These are phyloP conservation scores for Colletotrichum spaethianum DNA, from an alignment of 2,329 filamentous ascomycete species.

Conservation along the genomic window DNA sequence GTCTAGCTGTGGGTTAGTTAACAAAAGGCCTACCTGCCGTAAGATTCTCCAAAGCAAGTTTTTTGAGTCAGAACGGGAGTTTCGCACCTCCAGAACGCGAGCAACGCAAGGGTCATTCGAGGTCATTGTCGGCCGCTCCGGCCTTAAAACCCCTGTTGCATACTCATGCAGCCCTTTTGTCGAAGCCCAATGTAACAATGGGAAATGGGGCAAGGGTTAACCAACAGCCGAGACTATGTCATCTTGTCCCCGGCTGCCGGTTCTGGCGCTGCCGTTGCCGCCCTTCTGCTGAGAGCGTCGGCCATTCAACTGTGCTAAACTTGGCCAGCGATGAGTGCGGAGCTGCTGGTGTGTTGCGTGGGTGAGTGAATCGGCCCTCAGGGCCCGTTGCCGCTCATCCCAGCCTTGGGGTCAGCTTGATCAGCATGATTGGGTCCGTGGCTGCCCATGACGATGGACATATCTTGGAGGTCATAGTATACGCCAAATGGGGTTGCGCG, in stretches of 20 bases:
- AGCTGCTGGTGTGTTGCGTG: conserved; percentile 17
- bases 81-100: neutral
- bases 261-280: neutral
- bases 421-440: conserved; percentile 17
- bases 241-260: conserved; percentile 24
- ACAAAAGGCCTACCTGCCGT: conserved; percentile 24
- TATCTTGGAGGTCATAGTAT: neutral
- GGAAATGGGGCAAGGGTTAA: conserved; percentile 1
- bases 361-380: neutral
- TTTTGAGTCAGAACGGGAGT: neutral
- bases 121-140: conserved; percentile 31
- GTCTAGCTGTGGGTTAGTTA: conserved; percentile 6
- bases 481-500: conserved; percentile 12
- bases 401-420: conserved; percentile 27
- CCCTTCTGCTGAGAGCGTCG: conserved; percentile 1
- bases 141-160: conserved; percentile 34
- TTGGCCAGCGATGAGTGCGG: conserved; percentile 4
- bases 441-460: conserved; percentile 11
- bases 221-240: conserved; percentile 28
- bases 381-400: conserved; percentile 24
- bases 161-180: conserved; percentile 2
- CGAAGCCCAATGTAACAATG: neutral
- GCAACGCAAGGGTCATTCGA: conserved; percentile 1
- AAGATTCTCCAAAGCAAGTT: conserved; percentile 28
- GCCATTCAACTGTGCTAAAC: neutral